phyloP scores from a whole-genome alignment of 2,329 filamentous ascomycete species.

The Pyrenophora tritici-repentis region DNA sequence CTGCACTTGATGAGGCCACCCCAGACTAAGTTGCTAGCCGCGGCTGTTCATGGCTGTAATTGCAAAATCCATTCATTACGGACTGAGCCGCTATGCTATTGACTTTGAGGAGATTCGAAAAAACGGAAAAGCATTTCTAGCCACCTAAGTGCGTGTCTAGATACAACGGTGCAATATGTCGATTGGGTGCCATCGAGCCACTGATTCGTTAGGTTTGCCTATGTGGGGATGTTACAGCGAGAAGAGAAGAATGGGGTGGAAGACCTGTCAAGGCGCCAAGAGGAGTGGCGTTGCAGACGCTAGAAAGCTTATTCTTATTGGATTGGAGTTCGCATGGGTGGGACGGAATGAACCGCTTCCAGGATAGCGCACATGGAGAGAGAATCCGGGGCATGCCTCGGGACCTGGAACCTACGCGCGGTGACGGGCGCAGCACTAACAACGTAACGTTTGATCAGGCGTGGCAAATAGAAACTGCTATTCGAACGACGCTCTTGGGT shows the following conservation, averaged over 20 bases:
- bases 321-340: constrained; percentile 22
- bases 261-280: constrained; percentile 30
- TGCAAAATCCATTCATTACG: constrained; percentile 10
- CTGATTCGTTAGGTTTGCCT: constrained; percentile 21
- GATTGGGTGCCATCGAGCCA: constrained; percentile 24
- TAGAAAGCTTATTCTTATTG: constrained; percentile 22
- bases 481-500: neutral
- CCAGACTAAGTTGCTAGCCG: constrained; percentile 12
- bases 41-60: constrained; percentile 12
- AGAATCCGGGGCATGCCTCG: constrained; percentile 30
- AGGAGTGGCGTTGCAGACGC: constrained; percentile 23
- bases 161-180: neutral
- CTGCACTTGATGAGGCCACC: constrained; percentile 15
- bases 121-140: constrained; percentile 1
- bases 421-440: constrained; percentile 10
- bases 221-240: neutral
- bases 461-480: neutral
- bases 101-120: neutral
- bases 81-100: neutral
- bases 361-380: constrained; percentile 15
- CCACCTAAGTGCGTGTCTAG: constrained; percentile 1
- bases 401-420: constrained; percentile 8
- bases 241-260: constrained; percentile 7
- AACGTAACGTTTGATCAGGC: neutral
- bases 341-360: constrained; percentile 27